Evolutionary conservation across 1,284 basidiomycete genomes (phyloP), one percentile per base, ranked within the genome.

Genomic region (Hortiboletus rubellus): DNA sequence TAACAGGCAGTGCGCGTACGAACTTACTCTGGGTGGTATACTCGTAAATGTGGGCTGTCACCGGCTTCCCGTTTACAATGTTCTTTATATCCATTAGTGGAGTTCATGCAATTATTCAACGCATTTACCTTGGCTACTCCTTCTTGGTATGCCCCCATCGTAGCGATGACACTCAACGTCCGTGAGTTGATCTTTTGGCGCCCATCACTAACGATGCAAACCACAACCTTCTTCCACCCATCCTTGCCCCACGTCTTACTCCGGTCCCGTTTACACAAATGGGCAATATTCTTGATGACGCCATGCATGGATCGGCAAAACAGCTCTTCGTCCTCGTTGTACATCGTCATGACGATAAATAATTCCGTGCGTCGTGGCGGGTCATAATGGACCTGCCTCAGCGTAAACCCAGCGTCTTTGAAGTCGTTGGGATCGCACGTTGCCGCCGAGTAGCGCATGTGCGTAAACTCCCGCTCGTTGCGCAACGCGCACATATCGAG

Each of bases 201-300:
- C 0, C 85, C 85, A 66, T 87, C 84, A 37, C 64, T 68, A 17
- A 74, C 77, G 58, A 79, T 77, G 60, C 77, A 80, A n/a, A 81
- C 74, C 8, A 80, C 79, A 27, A 87, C 92, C 82, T 97, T 98
- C 79, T 97, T 96, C 96, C 96, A 98, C 0, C 95, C 94, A 0
- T 97, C 93, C 70, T 92, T 90, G 2, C 94, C 94, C 96, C 96
- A 98, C 1, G 90, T 97, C 79, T 92, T 94, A 64, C 87, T 91
- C 54, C 91, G 76, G 45, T 89, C 88, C 22, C 93, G 79, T 63
- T 87, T 89, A 71, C 91, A 94, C 59, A 96, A 72, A 70, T 92
- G 89, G 14, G 84, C 85, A 51, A 93, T 81, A 66, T 95, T 95
- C 78, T 89, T 92, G 77, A 96, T 93, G 14, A 96, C 89, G 56